Base-by-base conservation (phyloP, 179 eudicot genomes). In the Actinidia arguta region DNA sequence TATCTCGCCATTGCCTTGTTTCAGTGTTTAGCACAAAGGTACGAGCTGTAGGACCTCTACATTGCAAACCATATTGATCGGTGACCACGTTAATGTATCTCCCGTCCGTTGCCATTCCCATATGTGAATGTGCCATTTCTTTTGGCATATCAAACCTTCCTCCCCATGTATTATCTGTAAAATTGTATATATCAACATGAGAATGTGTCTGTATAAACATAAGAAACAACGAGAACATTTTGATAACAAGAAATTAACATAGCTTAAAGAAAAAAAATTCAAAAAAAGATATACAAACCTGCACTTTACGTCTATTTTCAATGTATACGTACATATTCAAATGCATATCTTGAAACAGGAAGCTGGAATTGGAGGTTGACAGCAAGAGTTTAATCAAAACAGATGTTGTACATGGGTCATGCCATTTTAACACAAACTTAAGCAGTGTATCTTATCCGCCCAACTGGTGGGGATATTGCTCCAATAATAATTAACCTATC, bases 81-180 rank as follows among this genome's bases (percentile, higher is more conserved):
- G 93, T 95, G 85, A 97, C 98, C 6, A 95, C 87, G 83, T 97
- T 95, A 50, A 97, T 92, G 76, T 92, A 95, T 88, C 98, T 91
- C 39, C 99, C 99, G 88, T 97, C 99, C 4, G 98, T 95, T 83
- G 82, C 98, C 99, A 97, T 97, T 68, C 99, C 99, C 67, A 97
- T 86, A 88, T 97, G 99, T 66, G 99, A 97, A 94, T 97, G 99
- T 36, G 98, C 98, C 99, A 97, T 97, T 87, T 94, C 97, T 87
- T 94, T 97, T 47, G 99, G 99, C 99, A 97, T 97, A 86, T 93
- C 97, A 86, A 97, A 97, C 86, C 93, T 90, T 86, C 87, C 98
- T 79, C 92, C 98, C 99, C 99, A 96, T 27, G 93, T 88, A 82
- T 97, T 97, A 80, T 89, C 94, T 5, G 93, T 87, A 86, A 97